Conservation (phyloP, 495 filamentous ascomycete genomes). For the Penicillium desertorum region DNA sequence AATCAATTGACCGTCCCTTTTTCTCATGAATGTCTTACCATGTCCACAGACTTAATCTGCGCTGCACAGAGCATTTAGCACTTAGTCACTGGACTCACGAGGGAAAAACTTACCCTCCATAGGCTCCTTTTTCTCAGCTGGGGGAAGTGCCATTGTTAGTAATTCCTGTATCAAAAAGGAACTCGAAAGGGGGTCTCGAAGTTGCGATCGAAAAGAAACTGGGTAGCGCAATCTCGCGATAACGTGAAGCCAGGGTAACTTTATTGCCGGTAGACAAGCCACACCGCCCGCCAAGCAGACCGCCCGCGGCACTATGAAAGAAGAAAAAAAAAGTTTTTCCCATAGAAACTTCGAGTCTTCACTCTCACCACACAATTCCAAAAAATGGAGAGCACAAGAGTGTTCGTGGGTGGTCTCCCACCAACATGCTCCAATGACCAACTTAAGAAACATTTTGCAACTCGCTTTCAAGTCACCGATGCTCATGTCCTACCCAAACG, state of each 20-base stretch:
- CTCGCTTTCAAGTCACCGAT: constrained; percentile 77
- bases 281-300: constrained; percentile 24
- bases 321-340: constrained; percentile 37
- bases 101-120: constrained; percentile 59
- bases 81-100: constrained; percentile 3
- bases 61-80: constrained; percentile 55
- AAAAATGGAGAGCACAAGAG: constrained; percentile 60
- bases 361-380: constrained; percentile 24
- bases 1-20: background rate
- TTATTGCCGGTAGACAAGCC: constrained; percentile 21
- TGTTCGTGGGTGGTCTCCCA: constrained; percentile 87
- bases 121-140: constrained; percentile 63
- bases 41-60: constrained; percentile 95
- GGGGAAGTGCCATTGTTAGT: constrained; percentile 41
- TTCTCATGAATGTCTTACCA: constrained; percentile 59
- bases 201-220: background rate
- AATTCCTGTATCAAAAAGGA: background rate
- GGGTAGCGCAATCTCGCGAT: constrained; percentile 14
- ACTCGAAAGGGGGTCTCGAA: background rate
- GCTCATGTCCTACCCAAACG: constrained; percentile 83
- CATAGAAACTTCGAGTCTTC: constrained; percentile 20
- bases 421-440: constrained; percentile 73
- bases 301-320: constrained; percentile 39
- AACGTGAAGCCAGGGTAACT: constrained; percentile 10
- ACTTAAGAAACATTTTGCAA: constrained; percentile 82